Base-by-base conservation (phyloP, 768 basidiomycete species). In the Lyophyllum atratum region DNA sequence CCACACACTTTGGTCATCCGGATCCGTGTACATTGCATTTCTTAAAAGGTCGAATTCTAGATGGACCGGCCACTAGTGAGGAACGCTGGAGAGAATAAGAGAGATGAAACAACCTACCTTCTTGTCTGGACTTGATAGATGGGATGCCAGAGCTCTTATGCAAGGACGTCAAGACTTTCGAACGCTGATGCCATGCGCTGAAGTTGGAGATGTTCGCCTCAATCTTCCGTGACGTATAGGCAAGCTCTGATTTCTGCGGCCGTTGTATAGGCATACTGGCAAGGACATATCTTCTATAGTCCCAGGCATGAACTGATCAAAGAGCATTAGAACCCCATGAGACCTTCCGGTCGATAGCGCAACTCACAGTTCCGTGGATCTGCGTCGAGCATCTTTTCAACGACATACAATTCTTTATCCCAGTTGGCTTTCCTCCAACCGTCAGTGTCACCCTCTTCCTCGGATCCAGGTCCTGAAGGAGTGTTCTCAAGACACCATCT, bases 131-230 rank as follows among this genome's bases (percentile, higher is more conserved):
- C 64, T 80, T 77, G 14, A 66, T 52, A 49, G 80, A 76, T 53
- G 87, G 81, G 12, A 83, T 66, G 59, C 79, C 75, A 17, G 82
- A 85, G 28, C 69, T 69, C 33, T 77, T 79, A 89, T 92, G 93
- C 17, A 95, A 66, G 3, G 78, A 79, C 0, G 79, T 68, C 26
- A 92, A 76, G 8, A 94, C 78, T 66, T 94, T 96, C 1, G 93
- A 92, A 31, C 97, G 85, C 64, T 97, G 95, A 71, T 99, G 97
- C 97, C 97, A 99, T 21, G 97, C 97, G 60, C 94, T 96, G 69
- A 97, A 98, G 70, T 99, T 98, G 31, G 93, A 96, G 68, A 98
- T 95, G 66, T 93, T 98, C 48, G 88, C 77, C 70, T 91, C 88
- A 61, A 99, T 98, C 78, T 98, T 98, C 58, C 82, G 83, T 43